Conservation (phyloP, 371 early-diverging fungal genomes). For the Zychaea mexicana region DNA sequence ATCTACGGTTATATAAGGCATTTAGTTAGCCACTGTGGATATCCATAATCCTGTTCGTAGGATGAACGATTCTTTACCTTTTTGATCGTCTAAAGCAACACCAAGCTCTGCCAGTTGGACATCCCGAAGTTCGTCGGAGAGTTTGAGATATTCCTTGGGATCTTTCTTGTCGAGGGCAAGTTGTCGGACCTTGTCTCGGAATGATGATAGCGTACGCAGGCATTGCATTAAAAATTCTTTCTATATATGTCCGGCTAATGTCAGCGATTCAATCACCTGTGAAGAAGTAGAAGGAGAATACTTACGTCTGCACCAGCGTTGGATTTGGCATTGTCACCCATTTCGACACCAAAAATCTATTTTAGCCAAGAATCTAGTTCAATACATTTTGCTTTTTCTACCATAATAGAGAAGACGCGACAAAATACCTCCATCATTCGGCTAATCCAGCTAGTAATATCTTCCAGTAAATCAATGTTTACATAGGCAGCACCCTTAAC, state of each 20-base stretch:
- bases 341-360: slow-evolving; percentile 73
- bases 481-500: slow-evolving; percentile 46
- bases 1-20: slow-evolving; percentile 37
- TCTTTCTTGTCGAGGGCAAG: slow-evolving; percentile 62
- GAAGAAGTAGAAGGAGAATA: neutral
- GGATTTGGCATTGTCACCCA: slow-evolving; percentile 48
- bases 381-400: no score
- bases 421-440: slow-evolving; percentile 69
- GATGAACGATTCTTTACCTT: slow-evolving; percentile 36
- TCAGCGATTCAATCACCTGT: no score
- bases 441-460: slow-evolving; percentile 83
- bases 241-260: slow-evolving; percentile 11
- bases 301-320: slow-evolving; percentile 40
- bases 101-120: slow-evolving; percentile 84
- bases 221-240: slow-evolving; percentile 85
- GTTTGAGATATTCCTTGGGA: slow-evolving; percentile 66
- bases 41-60: neutral
- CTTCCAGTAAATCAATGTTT: slow-evolving; percentile 67
- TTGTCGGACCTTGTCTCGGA: slow-evolving; percentile 87
- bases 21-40: neutral
- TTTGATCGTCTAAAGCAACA: slow-evolving; percentile 91
- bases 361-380: no score
- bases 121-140: slow-evolving; percentile 90
- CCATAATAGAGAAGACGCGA: no score
- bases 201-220: slow-evolving; percentile 75